Base-by-base conservation (phyloP, 2,329 filamentous ascomycete species). In the Apiospora koreana region DNA sequence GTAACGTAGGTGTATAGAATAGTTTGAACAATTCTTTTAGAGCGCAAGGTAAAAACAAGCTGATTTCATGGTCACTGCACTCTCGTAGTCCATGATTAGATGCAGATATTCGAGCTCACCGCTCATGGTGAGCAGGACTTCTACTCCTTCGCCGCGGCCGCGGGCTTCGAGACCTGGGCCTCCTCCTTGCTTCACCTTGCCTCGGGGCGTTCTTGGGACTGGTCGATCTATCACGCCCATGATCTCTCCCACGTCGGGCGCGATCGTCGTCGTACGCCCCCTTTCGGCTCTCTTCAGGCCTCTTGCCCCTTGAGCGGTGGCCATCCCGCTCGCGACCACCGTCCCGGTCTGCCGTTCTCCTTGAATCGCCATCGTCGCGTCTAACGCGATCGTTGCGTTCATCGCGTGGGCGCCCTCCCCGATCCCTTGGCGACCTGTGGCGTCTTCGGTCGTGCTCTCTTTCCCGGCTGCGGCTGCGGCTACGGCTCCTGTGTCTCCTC, bases 241-340 rank as follows among this genome's bases (percentile, higher is more conserved):
- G 72, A 14, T 70, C 65, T 68, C 70, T 71, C 46, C 68, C 72
- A 25, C 70, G 69, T 28, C 70, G 54, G 21, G 73, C 74, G 25
- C 72, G 69, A 18, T 74, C 76, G 3, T 71, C 72, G 66, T 74
- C 76, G 48, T 76, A 65, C 58, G 70, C 73, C 54, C 74, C 73
- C 62, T 81, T 12, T 84, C 84, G 69, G 85, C 83, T 66, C 80
- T 82, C 41, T 79, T 83, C 62, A 78, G n/a, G 35, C 14, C 71
- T 85, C 84, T 70, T 91, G 78, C 71, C 84, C 80, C 71, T 81
- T n/a, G 71, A 66, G 48, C 70, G 71, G 70, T 76, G 66, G 28
- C 65, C 69, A 16, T 71, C 50, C 5, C 28, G 45, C 23, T 76
- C 77, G 12, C 66, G 66, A 25, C 5, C 21, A 12, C 28, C 28